phyloP scores from a whole-genome alignment of 108 stramenopile species.

The Cyclotella distinguenda region DNA sequence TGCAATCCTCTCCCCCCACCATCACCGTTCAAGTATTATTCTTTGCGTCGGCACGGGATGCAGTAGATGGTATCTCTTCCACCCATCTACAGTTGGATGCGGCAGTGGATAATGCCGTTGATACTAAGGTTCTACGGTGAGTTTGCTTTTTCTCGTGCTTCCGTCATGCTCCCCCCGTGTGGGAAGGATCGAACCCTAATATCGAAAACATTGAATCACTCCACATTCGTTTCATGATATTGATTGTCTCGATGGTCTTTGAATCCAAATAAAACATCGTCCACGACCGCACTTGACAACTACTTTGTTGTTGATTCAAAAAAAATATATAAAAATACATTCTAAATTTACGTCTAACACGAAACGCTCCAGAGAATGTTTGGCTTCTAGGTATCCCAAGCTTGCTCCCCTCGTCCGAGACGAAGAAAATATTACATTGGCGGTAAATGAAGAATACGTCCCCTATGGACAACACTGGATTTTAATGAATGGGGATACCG shows the following conservation, averaged over 20 bases:
- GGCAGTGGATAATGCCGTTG: constrained; percentile 27
- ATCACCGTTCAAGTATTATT: constrained; percentile 62
- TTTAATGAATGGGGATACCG: constrained; percentile 72
- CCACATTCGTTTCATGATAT: too few relatives aligned
- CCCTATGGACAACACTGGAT: constrained; percentile 51
- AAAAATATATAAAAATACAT: too few relatives aligned
- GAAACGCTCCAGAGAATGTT: too few relatives aligned
- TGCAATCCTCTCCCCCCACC: neutral
- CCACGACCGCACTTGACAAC: too few relatives aligned
- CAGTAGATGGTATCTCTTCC: constrained; percentile 62
- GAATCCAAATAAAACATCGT: neutral
- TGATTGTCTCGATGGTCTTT: neutral
- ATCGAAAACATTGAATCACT: too few relatives aligned
- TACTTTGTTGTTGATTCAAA: too few relatives aligned
- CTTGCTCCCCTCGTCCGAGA: constrained; percentile 65
- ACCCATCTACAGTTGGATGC: constrained; percentile 36
- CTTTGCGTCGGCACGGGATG: constrained; percentile 87
- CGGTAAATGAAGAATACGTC: constrained; percentile 87
- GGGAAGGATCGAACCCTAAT: too few relatives aligned
- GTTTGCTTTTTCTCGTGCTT: neutral
- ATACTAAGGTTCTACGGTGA: constrained; percentile 53
- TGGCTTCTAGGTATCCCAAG: constrained; percentile 66
- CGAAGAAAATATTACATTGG: constrained; percentile 77
- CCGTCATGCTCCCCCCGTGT: too few relatives aligned
- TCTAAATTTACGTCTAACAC: too few relatives aligned